Conservation (phyloP, 805 yeast genomes). For the Scheffersomyces amazonensis region DNA sequence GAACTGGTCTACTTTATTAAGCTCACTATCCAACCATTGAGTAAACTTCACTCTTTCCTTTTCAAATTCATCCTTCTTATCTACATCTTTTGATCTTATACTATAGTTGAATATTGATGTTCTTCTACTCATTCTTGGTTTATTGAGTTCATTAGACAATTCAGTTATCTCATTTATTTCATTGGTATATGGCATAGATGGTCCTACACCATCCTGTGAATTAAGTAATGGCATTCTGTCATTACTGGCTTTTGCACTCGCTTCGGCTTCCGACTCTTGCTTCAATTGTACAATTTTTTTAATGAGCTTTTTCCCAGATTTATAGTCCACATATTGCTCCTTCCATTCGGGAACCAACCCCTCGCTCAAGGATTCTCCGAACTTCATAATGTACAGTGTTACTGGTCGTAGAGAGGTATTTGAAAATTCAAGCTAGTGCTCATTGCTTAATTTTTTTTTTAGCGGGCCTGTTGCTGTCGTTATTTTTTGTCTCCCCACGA, state of each 20-base stretch:
- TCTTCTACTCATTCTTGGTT: slow-evolving; percentile 3
- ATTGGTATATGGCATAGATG: neutral
- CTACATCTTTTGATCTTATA: slow-evolving; percentile 11
- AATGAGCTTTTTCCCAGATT: slow-evolving; percentile 53
- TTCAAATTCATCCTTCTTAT: slow-evolving; percentile 18
- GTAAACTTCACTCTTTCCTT: slow-evolving; percentile 49
- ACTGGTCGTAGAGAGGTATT: too few relatives aligned
- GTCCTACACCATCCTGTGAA: neutral
- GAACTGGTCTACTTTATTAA: slow-evolving; percentile 58
- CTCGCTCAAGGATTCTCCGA: slow-evolving; percentile 63
- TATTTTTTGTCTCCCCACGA: too few relatives aligned
- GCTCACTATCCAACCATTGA: slow-evolving; percentile 66
- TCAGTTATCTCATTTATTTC: neutral
- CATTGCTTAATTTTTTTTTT: too few relatives aligned
- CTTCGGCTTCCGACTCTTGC: slow-evolving; percentile 4
- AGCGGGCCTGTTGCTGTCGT: too few relatives aligned
- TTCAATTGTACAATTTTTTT: slow-evolving; percentile 26
- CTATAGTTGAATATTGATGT: slow-evolving; percentile 22
- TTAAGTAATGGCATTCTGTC: slow-evolving; percentile 26
- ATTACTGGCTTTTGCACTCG: slow-evolving; percentile 3
- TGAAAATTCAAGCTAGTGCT: too few relatives aligned
- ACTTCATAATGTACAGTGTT: too few relatives aligned
- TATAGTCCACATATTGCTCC: slow-evolving; percentile 73
- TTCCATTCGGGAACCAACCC: slow-evolving; percentile 87
- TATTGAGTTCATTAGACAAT: neutral